These are phyloP conservation scores for Fusarium solani-melongenae DNA, from an alignment of 2,329 filamentous ascomycete genomes.

Conservation along the genomic window DNA sequence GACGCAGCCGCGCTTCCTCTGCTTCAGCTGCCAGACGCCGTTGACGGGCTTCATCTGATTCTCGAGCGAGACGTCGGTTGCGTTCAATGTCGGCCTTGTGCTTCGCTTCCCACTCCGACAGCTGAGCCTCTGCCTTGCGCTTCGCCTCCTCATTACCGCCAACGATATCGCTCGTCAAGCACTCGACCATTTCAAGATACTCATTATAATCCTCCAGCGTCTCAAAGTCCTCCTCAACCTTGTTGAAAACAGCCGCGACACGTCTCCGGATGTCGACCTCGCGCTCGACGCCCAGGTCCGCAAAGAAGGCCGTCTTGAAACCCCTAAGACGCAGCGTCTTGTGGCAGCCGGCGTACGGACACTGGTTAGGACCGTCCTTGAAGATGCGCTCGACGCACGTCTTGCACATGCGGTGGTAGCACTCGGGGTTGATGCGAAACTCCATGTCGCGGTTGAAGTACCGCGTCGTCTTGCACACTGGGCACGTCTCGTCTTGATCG, in stretches of 20 bases:
- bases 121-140: slow-evolving; percentile 56
- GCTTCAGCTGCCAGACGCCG: slow-evolving; percentile 71
- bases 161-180: slow-evolving; percentile 89
- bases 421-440: slow-evolving; percentile 97
- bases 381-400: slow-evolving; percentile 96
- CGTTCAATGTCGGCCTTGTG: slow-evolving; percentile 77
- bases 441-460: slow-evolving; percentile 95
- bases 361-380: slow-evolving; percentile 89
- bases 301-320: slow-evolving; percentile 91
- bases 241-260: slow-evolving; percentile 86
- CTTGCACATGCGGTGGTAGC: slow-evolving; percentile 99
- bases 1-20: slow-evolving; percentile 69
- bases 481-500: slow-evolving; percentile 79
- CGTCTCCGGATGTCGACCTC: slow-evolving; percentile 91
- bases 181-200: slow-evolving; percentile 93
- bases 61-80: slow-evolving; percentile 65
- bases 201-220: slow-evolving; percentile 87
- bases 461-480: slow-evolving; percentile 95
- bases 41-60: slow-evolving; percentile 65
- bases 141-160: slow-evolving; percentile 74
- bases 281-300: slow-evolving; percentile 86
- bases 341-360: slow-evolving; percentile 88
- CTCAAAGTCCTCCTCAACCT: slow-evolving; percentile 91
- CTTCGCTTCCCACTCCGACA: slow-evolving; percentile 74
- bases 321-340: slow-evolving; percentile 86